Conservation (phyloP, 768 basidiomycete species). For the Mycena rebaudengoi region DNA sequence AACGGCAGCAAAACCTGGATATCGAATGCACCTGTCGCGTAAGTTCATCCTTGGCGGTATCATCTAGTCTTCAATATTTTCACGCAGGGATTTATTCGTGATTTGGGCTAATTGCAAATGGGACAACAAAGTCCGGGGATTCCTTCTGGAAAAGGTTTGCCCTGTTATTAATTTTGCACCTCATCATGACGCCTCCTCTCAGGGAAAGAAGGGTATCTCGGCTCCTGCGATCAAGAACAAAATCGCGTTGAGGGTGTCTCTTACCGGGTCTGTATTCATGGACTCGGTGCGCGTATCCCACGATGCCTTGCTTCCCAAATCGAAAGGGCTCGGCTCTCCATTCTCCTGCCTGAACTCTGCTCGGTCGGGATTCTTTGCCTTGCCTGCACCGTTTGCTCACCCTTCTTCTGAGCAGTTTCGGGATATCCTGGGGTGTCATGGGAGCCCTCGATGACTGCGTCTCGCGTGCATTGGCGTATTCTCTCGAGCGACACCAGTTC, state of each 20-base stretch:
- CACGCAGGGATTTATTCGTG: slow-evolving; percentile 81
- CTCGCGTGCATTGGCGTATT: slow-evolving; percentile 77
- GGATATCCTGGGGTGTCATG: slow-evolving; percentile 96
- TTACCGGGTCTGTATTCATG: slow-evolving; percentile 91
- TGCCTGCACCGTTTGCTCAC: too few species aligned
- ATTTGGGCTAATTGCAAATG: slow-evolving; percentile 96
- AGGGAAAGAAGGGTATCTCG: slow-evolving; percentile 85
- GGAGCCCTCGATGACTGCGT: slow-evolving; percentile 95
- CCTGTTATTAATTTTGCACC: not conserved
- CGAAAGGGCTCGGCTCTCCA: slow-evolving; percentile 80
- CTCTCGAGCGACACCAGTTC: slow-evolving; percentile 92
- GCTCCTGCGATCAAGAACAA: slow-evolving; percentile 94
- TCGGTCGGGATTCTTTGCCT: too few species aligned
- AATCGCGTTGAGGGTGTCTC: slow-evolving; percentile 84
- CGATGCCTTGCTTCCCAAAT: slow-evolving; percentile 80
- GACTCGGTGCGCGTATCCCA: slow-evolving; percentile 84
- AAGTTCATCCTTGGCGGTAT: slow-evolving; percentile 42
- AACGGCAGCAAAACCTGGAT: slow-evolving; percentile 99
- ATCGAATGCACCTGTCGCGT: slow-evolving; percentile 92
- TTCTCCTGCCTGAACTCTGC: slow-evolving; percentile 96
- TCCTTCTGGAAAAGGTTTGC: slow-evolving; percentile 86
- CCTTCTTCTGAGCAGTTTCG: too few species aligned
- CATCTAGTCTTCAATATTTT: not conserved
- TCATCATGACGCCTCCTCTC: not conserved
- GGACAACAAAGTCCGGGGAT: slow-evolving; percentile 91